Evolutionary conservation across 2,329 filamentous ascomycete genomes (phyloP).

Genomic region (Sclerotinia spermophila): DNA sequence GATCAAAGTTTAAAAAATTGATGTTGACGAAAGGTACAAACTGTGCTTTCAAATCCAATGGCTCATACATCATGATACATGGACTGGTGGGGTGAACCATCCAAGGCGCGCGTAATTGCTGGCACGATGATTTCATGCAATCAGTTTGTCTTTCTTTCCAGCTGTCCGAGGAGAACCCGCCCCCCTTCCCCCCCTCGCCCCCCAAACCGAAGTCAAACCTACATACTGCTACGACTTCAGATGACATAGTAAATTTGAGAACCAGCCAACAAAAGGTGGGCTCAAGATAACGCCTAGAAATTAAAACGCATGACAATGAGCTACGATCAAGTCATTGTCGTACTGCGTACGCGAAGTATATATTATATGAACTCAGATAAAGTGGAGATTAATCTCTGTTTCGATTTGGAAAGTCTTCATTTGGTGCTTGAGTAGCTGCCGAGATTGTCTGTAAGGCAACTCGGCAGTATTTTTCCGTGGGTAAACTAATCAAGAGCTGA

Average conservation of each 20-base stretch:
- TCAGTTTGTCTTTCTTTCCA: not conserved
- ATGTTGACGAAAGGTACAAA: not conserved
- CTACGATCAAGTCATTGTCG: not conserved
- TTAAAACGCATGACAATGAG: not conserved
- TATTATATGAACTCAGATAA: not conserved
- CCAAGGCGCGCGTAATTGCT: not conserved
- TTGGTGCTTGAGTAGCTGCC: not conserved
- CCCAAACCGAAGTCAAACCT: constrained; percentile 6
- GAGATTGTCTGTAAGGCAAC: not conserved
- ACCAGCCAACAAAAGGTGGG: not conserved
- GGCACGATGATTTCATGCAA: not conserved
- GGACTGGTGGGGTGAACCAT: not conserved
- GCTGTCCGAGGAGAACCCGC: not conserved
- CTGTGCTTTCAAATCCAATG: not conserved
- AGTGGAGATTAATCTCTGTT: not conserved
- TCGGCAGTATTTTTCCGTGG: not conserved
- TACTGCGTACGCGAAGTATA: not conserved
- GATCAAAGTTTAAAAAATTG: constrained; percentile 7
- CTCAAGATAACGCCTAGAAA: not conserved
- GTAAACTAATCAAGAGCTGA: not conserved
- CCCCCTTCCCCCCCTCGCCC: no score
- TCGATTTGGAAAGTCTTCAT: not conserved
- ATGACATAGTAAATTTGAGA: constrained; percentile 1
- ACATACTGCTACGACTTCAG: not conserved
- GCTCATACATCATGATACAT: not conserved